Conservation (phyloP, 2,329 filamentous ascomycete genomes). For the Purpureocillium lavendulum region DNA sequence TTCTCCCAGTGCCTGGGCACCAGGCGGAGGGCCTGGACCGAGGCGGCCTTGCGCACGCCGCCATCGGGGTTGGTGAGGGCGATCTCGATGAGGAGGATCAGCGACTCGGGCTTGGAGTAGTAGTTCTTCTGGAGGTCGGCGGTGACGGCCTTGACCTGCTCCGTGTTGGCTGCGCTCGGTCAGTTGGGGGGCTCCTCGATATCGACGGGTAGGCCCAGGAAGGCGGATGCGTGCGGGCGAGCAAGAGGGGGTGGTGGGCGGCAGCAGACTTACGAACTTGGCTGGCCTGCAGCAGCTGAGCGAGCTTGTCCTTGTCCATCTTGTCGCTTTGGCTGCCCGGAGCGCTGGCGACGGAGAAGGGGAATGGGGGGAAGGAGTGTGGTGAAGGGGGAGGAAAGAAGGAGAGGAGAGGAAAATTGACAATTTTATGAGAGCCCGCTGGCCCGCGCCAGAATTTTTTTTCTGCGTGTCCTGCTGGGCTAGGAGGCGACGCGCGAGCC, state of each 20-base stretch:
- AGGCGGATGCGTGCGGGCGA: no score
- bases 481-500: no score
- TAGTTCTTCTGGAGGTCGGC: constrained; percentile 86
- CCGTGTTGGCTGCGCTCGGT: constrained; percentile 65
- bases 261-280: constrained; percentile 78
- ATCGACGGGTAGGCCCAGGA: no score
- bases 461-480: no score
- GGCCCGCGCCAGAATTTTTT: no score
- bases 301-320: constrained; percentile 61
- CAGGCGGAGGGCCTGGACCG: constrained; percentile 79
- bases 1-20: constrained; percentile 79
- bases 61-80: constrained; percentile 67
- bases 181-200: background rate
- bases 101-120: constrained; percentile 77
- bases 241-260: no score
- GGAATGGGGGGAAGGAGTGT: background rate
- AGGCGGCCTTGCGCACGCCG: constrained; percentile 78
- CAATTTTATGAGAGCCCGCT: no score
- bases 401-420: no score
- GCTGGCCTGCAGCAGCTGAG: constrained; percentile 78
- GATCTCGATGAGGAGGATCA: constrained; percentile 81
- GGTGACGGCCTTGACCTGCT: constrained; percentile 83
- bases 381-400: background rate
- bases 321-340: constrained; percentile 10
- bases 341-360: background rate